phyloP scores from a whole-genome alignment of 2,329 filamentous ascomycete genomes.

The Geosmithia flava region DNA sequence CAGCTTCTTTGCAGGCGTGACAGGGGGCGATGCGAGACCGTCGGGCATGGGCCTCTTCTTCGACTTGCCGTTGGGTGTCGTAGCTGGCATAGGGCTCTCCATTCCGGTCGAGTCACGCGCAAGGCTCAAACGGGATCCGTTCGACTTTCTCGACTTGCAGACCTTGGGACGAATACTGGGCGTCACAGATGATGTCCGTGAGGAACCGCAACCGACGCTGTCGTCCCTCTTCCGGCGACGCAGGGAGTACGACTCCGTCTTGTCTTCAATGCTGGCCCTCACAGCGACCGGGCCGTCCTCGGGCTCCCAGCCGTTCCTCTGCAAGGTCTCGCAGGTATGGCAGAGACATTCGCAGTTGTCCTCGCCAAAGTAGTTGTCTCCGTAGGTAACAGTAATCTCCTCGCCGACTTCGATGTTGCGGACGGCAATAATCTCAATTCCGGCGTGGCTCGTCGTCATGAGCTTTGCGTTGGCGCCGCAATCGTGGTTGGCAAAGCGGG shows the following conservation, averaged over 20 bases:
- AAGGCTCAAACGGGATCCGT: slow-evolving; percentile 17
- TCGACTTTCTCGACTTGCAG: slow-evolving; percentile 21
- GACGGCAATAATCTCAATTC: slow-evolving; percentile 81
- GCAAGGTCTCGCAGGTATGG: slow-evolving; percentile 64
- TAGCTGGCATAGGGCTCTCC: slow-evolving; percentile 13
- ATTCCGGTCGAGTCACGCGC: slow-evolving; percentile 20
- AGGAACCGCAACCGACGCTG: slow-evolving; percentile 31
- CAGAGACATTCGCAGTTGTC: slow-evolving; percentile 94
- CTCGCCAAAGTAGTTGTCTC: slow-evolving; percentile 90
- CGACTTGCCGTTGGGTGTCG: slow-evolving; percentile 8
- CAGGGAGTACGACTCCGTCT: slow-evolving; percentile 39
- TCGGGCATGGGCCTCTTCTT: slow-evolving; percentile 26
- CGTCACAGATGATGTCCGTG: slow-evolving; percentile 43
- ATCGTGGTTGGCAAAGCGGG: slow-evolving; percentile 94
- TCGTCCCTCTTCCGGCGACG: slow-evolving; percentile 40
- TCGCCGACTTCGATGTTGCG: slow-evolving; percentile 76
- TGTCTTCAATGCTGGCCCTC: slow-evolving; percentile 37
- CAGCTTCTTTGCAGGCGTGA: slow-evolving; percentile 39
- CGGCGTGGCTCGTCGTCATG: slow-evolving; percentile 69
- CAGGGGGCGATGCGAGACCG: slow-evolving; percentile 37
- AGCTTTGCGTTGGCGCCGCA: slow-evolving; percentile 86
- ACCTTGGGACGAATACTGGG: slow-evolving; percentile 42
- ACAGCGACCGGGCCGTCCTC: slow-evolving; percentile 31
- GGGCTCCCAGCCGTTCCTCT: slow-evolving; percentile 72
- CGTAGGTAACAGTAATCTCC: slow-evolving; percentile 94